Evolutionary conservation across 73 alveolate genomes (phyloP).

Genomic region (Blepharisma japonicum): DNA sequence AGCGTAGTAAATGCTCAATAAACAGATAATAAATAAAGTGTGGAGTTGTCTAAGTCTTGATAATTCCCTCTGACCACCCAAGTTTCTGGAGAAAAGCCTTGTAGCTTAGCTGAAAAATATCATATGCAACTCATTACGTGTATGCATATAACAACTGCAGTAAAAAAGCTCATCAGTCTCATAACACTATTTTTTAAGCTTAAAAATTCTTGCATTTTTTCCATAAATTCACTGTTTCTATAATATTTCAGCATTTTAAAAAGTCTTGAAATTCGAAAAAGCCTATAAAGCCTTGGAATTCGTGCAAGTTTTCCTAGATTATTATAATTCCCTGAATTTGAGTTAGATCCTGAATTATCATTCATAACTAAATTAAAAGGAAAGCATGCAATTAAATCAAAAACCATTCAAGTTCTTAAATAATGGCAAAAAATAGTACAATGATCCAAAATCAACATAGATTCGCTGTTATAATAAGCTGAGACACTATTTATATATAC

Average conservation of each 20-base stretch:
- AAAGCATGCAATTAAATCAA: conserved; percentile 75
- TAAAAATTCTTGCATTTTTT: conserved; percentile 34
- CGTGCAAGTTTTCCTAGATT: conserved; percentile 58
- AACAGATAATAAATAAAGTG: conserved; percentile 66
- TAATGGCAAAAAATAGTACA: conserved; percentile 61
- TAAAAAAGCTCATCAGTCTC: conserved; percentile 62
- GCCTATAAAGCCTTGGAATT: conserved; percentile 75
- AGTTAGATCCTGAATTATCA: conserved; percentile 14
- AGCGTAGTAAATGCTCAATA: conserved; percentile 87
- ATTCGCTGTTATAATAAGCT: conserved; percentile 71
- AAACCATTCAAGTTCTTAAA: conserved; percentile 71
- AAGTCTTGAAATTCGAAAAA: conserved; percentile 69
- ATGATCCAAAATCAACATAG: conserved; percentile 58
- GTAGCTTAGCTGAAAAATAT: conserved; percentile 72
- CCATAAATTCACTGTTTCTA: conserved; percentile 37
- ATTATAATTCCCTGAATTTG: conserved; percentile 37
- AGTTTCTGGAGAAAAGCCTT: conserved; percentile 69
- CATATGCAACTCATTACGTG: conserved; percentile 90
- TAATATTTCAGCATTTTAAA: conserved; percentile 60
- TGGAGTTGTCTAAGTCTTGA: conserved; percentile 31
- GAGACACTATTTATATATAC: conserved; percentile 58
- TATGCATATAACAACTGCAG: conserved; percentile 65
- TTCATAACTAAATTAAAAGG: conserved; percentile 56
- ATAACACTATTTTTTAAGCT: conserved; percentile 63
- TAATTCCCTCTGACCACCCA: conserved; percentile 72